These are phyloP conservation scores for Neurospora tetraspora DNA, from an alignment of 495 filamentous ascomycete species.

Conservation along the genomic window DNA sequence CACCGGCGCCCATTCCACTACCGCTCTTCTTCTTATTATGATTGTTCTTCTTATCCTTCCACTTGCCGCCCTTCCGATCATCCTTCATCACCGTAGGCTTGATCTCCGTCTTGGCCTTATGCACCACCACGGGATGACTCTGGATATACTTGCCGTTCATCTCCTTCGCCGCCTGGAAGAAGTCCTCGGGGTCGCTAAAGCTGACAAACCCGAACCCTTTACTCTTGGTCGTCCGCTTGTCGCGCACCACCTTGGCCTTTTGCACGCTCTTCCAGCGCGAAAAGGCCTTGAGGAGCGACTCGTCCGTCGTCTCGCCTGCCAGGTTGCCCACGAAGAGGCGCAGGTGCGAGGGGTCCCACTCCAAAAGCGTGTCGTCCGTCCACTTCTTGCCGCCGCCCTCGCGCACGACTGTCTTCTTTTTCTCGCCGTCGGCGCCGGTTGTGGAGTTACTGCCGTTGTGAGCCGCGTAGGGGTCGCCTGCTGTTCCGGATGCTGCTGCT, in stretches of 20 bases:
- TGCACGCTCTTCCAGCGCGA: conserved; percentile 75
- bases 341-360: conserved; percentile 95
- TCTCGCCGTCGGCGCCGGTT: conserved; percentile 18
- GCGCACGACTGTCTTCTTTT: conserved; percentile 68
- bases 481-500: conserved; percentile 4
- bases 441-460: conserved; percentile 22
- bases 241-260: conserved; percentile 89
- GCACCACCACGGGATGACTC: conserved; percentile 80
- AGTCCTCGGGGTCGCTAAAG: conserved; percentile 91
- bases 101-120: conserved; percentile 84
- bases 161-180: conserved; percentile 87
- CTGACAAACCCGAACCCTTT: conserved; percentile 95
- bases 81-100: conserved; percentile 49
- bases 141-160: conserved; percentile 99
- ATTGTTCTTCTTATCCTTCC: conserved; percentile 23
- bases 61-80: conserved; percentile 24
- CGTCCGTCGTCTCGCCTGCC: conserved; percentile 96
- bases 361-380: conserved; percentile 74
- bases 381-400: conserved; percentile 84
- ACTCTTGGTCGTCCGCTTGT: conserved; percentile 90
- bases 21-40: conserved; percentile 25
- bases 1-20: conserved; percentile 16
- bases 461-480: conserved; percentile 22
- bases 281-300: conserved; percentile 89
- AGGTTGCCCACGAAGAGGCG: conserved; percentile 94